phyloP scores from a whole-genome alignment of 768 basidiomycete genomes.

The Lentinus tigrinus region DNA sequence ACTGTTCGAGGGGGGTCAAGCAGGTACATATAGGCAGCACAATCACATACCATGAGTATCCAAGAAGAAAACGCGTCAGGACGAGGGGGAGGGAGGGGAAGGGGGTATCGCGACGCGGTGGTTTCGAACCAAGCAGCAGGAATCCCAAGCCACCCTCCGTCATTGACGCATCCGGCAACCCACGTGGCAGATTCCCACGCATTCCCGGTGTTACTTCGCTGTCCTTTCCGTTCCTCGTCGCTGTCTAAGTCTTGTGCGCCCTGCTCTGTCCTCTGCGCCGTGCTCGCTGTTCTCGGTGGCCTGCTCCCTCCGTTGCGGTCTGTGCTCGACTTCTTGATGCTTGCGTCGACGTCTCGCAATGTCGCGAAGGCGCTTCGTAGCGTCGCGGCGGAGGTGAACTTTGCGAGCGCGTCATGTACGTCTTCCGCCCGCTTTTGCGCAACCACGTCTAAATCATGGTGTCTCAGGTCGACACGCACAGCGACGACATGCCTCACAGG shows the following conservation, averaged over 20 bases:
- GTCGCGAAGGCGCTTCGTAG: slow-evolving; percentile 11
- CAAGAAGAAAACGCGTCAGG: slow-evolving; percentile 23
- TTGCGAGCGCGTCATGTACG: neutral
- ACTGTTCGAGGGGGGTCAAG: slow-evolving; percentile 43
- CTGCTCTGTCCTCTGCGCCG: neutral
- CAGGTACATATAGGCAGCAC: no score
- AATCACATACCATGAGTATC: slow-evolving; percentile 24
- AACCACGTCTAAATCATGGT: neutral
- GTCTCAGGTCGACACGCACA: neutral
- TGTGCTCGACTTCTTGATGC: slow-evolving; percentile 13
- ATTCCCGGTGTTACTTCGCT: neutral
- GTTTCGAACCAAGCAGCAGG: slow-evolving; percentile 5
- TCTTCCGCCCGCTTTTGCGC: neutral
- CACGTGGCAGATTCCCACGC: slow-evolving; percentile 19
- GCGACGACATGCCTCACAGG: slow-evolving; percentile 13
- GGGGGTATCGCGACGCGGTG: slow-evolving; percentile 11
- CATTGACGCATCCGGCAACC: slow-evolving; percentile 1
- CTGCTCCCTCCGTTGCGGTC: no score
- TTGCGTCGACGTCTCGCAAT: slow-evolving; percentile 27
- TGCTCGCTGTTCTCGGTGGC: neutral
- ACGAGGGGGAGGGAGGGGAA: slow-evolving; percentile 3
- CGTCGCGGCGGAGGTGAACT: neutral
- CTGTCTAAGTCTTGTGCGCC: neutral
- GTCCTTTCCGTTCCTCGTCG: neutral
- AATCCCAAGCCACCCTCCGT: slow-evolving; percentile 9